Percentiles rank a stretch among this genome's conserved stretches.
Evolutionary conservation across 345 rosid species (phyloP).

Genomic region (Boechera stricta): DNA sequence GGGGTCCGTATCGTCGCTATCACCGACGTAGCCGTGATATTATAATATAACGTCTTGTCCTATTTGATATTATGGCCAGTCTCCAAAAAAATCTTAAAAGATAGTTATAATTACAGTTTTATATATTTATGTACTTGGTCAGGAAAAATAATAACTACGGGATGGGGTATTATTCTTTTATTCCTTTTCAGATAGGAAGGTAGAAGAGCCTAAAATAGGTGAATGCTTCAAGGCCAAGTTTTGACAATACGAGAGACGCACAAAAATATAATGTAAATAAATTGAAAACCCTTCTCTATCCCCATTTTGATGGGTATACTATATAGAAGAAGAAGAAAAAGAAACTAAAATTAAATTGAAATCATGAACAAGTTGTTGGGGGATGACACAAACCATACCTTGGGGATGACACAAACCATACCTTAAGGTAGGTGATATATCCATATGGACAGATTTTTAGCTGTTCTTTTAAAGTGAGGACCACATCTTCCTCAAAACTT

Average conservation of each 20-base stretch:
- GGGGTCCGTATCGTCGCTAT: conserved; percentile 26
- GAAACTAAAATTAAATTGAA: conserved; percentile 7
- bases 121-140: background rate
- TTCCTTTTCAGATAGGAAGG: conserved; percentile 37
- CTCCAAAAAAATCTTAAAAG: background rate
- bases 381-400: conserved; percentile 50
- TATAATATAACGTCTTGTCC: conserved; percentile 15
- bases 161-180: conserved; percentile 40
- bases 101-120: background rate
- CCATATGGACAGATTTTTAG: conserved; percentile 45
- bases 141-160: conserved; percentile 10
- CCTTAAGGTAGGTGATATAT: conserved; percentile 49
- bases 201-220: conserved; percentile 28
- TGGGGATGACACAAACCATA: conserved; percentile 48
- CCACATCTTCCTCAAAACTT: conserved; percentile 41
- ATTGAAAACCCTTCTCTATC: conserved; percentile 7
- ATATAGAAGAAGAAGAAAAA: background rate
- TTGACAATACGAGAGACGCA: conserved; percentile 39
- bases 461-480: conserved; percentile 38
- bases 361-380: conserved; percentile 43
- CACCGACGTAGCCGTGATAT: conserved; percentile 26
- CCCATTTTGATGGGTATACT: conserved; percentile 18
- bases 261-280: conserved; percentile 23
- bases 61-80: conserved; percentile 1
- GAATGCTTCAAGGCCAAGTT: conserved; percentile 42